These are phyloP conservation scores for Irpex rosettiformis DNA, from an alignment of 1,284 basidiomycete species.

Conservation along the genomic window DNA sequence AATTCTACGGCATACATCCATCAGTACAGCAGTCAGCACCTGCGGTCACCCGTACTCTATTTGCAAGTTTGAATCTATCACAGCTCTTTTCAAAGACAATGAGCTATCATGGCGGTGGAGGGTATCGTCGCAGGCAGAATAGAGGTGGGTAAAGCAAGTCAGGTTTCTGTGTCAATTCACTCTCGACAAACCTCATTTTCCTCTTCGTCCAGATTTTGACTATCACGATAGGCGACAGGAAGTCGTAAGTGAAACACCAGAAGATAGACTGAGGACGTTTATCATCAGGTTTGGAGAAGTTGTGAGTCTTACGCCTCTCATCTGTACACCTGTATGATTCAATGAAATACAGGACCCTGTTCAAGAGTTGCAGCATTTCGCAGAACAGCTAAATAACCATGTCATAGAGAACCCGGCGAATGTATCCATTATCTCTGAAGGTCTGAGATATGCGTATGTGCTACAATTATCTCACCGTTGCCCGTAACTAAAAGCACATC, in stretches of 20 bases:
- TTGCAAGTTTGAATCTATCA: not conserved
- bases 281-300: conserved; percentile 82
- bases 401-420: conserved; percentile 35
- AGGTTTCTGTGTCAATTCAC: not conserved
- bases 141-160: conserved; percentile 39
- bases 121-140: conserved; percentile 38
- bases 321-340: conserved; percentile 32
- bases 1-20: not conserved
- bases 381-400: conserved; percentile 59
- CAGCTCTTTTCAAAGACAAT: conserved; percentile 27
- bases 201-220: not conserved
- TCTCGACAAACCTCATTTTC: not conserved
- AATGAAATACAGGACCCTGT: conserved; percentile 52
- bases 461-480: not conserved
- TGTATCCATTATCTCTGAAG: conserved; percentile 66
- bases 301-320: conserved; percentile 35
- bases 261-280: conserved; percentile 64
- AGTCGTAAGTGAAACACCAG: conserved; percentile 58
- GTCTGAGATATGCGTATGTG: conserved; percentile 70
- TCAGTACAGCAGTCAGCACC: not conserved
- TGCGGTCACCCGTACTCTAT: not conserved
- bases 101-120: conserved; percentile 43
- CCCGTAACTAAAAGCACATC: not conserved
- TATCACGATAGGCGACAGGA: conserved; percentile 57
- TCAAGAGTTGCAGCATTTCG: conserved; percentile 66